phyloP scores from a whole-genome alignment of 1,139 yeast genomes.

The Yamadazyma conglobata region DNA sequence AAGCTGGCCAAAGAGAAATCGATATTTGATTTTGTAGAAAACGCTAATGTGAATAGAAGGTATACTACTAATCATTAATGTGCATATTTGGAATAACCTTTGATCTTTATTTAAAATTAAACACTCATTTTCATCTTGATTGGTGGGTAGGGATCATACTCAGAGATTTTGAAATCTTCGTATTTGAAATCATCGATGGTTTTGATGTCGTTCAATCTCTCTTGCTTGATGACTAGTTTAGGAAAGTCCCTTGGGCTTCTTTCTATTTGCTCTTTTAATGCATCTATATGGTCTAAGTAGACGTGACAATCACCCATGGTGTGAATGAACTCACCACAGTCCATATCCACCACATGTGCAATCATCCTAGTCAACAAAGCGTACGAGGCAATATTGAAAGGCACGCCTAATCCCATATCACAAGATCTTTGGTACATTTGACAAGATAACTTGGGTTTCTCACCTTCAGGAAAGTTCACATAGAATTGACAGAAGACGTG shows the following conservation, averaged over 20 bases:
- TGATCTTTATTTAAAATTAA: background rate
- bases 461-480: slow-evolving; percentile 67
- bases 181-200: slow-evolving; percentile 81
- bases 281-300: slow-evolving; percentile 88
- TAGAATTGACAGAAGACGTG: slow-evolving; percentile 95
- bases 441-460: slow-evolving; percentile 73
- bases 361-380: slow-evolving; percentile 91
- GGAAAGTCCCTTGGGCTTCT: slow-evolving; percentile 83
- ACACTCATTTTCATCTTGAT: slow-evolving; percentile 86
- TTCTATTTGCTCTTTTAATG: slow-evolving; percentile 70
- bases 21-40: slow-evolving; percentile 7
- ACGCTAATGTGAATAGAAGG: slow-evolving; percentile 6
- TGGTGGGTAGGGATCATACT: slow-evolving; percentile 75
- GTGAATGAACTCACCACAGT: slow-evolving; percentile 92
- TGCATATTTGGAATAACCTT: slow-evolving; percentile 1
- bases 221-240: slow-evolving; percentile 62
- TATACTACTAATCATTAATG: slow-evolving; percentile 8
- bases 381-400: slow-evolving; percentile 95
- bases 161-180: slow-evolving; percentile 80
- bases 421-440: slow-evolving; percentile 95
- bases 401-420: slow-evolving; percentile 98
- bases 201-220: slow-evolving; percentile 43
- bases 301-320: slow-evolving; percentile 97
- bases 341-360: slow-evolving; percentile 90
- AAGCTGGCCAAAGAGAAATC: slow-evolving; percentile 4